Evolutionary conservation across 345 rosid genomes (phyloP).

Genomic region (Brassica nigra): DNA sequence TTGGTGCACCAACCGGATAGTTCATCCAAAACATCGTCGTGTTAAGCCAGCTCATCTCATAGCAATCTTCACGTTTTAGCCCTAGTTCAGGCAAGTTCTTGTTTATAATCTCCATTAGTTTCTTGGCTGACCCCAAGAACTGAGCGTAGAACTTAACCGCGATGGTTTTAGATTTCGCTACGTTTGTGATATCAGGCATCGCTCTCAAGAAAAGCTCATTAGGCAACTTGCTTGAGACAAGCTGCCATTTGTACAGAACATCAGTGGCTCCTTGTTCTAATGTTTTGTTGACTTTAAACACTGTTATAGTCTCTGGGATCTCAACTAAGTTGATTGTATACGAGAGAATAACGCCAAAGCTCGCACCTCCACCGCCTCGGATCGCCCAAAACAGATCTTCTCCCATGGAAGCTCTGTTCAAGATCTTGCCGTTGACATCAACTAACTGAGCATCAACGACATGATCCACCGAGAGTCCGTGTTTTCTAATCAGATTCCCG

Average conservation of each 20-base stretch:
- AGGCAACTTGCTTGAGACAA: conserved; percentile 33
- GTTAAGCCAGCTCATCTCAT: conserved; percentile 49
- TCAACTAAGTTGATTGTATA: conserved; percentile 50
- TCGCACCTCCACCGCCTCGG: conserved; percentile 59
- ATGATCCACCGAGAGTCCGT: conserved; percentile 54
- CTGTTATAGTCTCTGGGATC: conserved; percentile 47
- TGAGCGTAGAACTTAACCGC: conserved; percentile 39
- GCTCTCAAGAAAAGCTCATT: conserved; percentile 43
- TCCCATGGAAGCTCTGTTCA: conserved; percentile 51
- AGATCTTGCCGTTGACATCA: conserved; percentile 46
- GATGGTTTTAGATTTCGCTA: conserved; percentile 9
- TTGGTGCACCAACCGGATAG: conserved; percentile 30
- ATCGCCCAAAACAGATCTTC: conserved; percentile 64
- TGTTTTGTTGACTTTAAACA: conserved; percentile 34
- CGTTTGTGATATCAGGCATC: neutral
- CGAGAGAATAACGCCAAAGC: conserved; percentile 53
- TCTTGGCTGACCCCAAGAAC: conserved; percentile 44
- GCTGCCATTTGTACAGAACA: conserved; percentile 40
- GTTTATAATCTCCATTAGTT: conserved; percentile 32
- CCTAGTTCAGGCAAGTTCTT: conserved; percentile 45
- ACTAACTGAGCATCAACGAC: conserved; percentile 52
- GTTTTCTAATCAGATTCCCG: conserved; percentile 55
- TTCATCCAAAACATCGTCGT: conserved; percentile 33
- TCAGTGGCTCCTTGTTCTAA: conserved; percentile 38
- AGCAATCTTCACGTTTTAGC: conserved; percentile 42